Evolutionary conservation across 164 flowering plant genomes (phyloP).

Genomic region (Cinnamomum chago): DNA sequence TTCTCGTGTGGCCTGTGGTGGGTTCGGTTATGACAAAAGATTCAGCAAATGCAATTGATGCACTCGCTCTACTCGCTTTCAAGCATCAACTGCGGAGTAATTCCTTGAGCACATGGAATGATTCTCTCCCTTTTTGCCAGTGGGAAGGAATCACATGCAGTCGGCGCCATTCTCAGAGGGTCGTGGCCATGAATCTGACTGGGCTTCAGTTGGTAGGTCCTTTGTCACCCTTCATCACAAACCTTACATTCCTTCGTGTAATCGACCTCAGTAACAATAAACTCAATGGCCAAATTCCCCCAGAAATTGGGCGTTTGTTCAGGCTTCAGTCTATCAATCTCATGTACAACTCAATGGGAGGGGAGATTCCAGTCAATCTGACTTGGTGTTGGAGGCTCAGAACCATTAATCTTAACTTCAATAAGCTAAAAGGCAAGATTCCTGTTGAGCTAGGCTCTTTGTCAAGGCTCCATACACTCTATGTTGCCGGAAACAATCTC

Average conservation of each 20-base stretch:
- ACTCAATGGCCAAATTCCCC: constrained; percentile 29
- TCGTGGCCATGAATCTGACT: constrained; percentile 16
- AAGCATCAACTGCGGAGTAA: not conserved
- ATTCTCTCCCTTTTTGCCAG: not conserved
- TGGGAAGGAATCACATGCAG: not conserved
- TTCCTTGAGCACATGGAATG: not conserved
- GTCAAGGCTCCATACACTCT: not conserved
- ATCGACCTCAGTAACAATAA: constrained; percentile 33
- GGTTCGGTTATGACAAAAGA: not conserved
- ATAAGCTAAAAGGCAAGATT: not conserved
- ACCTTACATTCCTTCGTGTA: constrained; percentile 34
- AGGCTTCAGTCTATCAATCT: constrained; percentile 28
- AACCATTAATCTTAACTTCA: constrained; percentile 12
- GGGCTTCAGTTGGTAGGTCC: constrained; percentile 17
- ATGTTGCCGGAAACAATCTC: too few relatives aligned
- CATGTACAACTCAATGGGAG: constrained; percentile 27
- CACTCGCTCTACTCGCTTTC: not conserved
- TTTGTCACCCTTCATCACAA: constrained; percentile 32
- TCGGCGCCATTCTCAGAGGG: constrained; percentile 12
- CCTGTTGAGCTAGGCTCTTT: not conserved
- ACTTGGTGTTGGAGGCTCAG: constrained; percentile 17
- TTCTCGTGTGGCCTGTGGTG: constrained; percentile 6
- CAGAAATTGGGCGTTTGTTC: constrained; percentile 24
- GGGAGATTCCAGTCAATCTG: constrained; percentile 30
- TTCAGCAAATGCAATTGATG: not conserved